Conservation (phyloP, 495 filamentous ascomycete genomes). For the Hyaloscypha hepaticicola region DNA sequence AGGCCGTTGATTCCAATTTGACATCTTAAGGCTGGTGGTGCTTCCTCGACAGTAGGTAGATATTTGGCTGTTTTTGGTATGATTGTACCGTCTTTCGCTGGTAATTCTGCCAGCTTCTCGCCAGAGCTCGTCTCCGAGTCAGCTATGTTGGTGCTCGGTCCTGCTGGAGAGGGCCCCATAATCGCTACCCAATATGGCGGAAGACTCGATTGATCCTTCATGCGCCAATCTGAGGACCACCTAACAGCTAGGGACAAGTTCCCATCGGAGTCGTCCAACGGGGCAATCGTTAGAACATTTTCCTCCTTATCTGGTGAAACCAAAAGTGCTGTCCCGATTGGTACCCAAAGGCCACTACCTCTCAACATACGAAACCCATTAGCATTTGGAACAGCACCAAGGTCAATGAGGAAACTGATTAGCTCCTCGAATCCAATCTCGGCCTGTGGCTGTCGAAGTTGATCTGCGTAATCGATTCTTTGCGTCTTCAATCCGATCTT, state of each 20-base stretch:
- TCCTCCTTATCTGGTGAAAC: slow-evolving; percentile 51
- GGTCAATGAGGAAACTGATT: slow-evolving; percentile 58
- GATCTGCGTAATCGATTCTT: slow-evolving; percentile 62
- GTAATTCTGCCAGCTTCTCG: background rate
- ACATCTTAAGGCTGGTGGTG: slow-evolving; percentile 24
- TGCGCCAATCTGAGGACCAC: slow-evolving; percentile 60
- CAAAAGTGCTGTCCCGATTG: slow-evolving; percentile 58
- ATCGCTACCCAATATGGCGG: slow-evolving; percentile 57
- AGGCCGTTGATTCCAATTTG: slow-evolving; percentile 29
- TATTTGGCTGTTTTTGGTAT: slow-evolving; percentile 16
- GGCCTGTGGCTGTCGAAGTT: slow-evolving; percentile 63
- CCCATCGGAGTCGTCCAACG: slow-evolving; percentile 61
- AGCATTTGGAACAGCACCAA: slow-evolving; percentile 58
- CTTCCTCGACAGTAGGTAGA: slow-evolving; percentile 10
- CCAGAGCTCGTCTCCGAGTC: background rate
- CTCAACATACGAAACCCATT: slow-evolving; percentile 59
- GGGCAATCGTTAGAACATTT: slow-evolving; percentile 53
- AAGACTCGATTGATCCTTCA: slow-evolving; percentile 48
- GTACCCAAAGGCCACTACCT: slow-evolving; percentile 61
- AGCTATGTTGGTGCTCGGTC: background rate
- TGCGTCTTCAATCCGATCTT: slow-evolving; percentile 59
- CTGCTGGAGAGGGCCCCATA: slow-evolving; percentile 11
- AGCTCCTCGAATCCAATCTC: slow-evolving; percentile 63
- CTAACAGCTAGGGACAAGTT: slow-evolving; percentile 54
- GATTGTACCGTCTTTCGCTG: slow-evolving; percentile 1